Conservation (phyloP, 1,284 basidiomycete genomes). For the Ceratobasidium sp. region DNA sequence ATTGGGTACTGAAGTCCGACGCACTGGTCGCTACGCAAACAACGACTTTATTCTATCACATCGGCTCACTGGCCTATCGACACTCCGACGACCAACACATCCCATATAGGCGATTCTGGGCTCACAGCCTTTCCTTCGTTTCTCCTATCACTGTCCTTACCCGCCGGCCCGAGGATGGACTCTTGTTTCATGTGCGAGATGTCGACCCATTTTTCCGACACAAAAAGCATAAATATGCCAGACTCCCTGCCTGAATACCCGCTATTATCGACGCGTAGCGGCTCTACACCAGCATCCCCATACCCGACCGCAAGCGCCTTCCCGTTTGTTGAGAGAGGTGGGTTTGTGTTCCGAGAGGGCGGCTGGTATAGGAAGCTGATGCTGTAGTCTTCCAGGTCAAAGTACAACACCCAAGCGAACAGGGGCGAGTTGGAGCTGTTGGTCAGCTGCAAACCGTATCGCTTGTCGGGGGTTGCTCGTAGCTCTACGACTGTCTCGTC, state of each 20-base stretch:
- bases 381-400: slow-evolving; percentile 39
- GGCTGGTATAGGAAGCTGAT: slow-evolving; percentile 20
- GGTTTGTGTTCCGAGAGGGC: neutral
- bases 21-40: no score
- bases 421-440: slow-evolving; percentile 17
- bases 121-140: neutral
- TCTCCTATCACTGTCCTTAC: no score
- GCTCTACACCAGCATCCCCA: slow-evolving; percentile 4
- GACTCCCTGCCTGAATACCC: slow-evolving; percentile 5
- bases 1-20: no score
- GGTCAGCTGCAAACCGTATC: slow-evolving; percentile 21
- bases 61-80: neutral
- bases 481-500: neutral
- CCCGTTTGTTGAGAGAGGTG: neutral
- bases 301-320: slow-evolving; percentile 12
- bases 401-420: slow-evolving; percentile 34
- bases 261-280: slow-evolving; percentile 2
- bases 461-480: neutral
- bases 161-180: slow-evolving; percentile 11
- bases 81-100: neutral
- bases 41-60: no score
- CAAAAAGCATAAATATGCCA: slow-evolving; percentile 24
- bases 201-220: slow-evolving; percentile 19
- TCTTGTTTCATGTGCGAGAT: slow-evolving; percentile 13
- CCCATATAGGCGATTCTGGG: neutral